Evolutionary conservation across 164 flowering plant species (phyloP).

Genomic region (Cinnamomum chago): DNA sequence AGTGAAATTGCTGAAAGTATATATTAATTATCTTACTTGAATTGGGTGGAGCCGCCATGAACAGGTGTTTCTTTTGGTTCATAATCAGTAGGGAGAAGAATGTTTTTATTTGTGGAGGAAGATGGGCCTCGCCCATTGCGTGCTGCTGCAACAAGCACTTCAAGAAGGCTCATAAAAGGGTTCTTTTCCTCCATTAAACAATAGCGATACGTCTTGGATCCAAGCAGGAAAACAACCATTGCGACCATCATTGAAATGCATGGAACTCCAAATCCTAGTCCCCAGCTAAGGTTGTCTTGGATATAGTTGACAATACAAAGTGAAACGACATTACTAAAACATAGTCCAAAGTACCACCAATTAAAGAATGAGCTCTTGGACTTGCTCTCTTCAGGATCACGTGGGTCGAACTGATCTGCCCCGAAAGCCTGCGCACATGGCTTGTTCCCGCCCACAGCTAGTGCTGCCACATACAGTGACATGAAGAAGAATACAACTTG

Average conservation of each 20-base stretch:
- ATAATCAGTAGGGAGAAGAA: constrained; percentile 8
- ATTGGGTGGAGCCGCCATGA: constrained; percentile 17
- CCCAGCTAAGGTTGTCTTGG: constrained; percentile 57
- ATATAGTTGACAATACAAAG: constrained; percentile 31
- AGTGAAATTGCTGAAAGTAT: too few relatives aligned
- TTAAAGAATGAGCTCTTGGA: constrained; percentile 58
- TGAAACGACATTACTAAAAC: constrained; percentile 23
- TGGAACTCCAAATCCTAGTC: constrained; percentile 59
- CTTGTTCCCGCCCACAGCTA: constrained; percentile 58
- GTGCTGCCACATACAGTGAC: constrained; percentile 50
- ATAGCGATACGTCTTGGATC: constrained; percentile 42
- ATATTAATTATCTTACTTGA: constrained; percentile 25
- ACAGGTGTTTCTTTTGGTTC: constrained; percentile 15
- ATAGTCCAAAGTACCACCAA: constrained; percentile 56
- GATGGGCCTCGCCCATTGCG: constrained; percentile 23
- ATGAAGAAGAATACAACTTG: constrained; percentile 42
- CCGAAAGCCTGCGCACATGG: constrained; percentile 67
- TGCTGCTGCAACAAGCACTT: constrained; percentile 40
- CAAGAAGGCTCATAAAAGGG: constrained; percentile 43
- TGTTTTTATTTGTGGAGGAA: constrained; percentile 1
- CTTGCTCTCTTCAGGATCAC: constrained; percentile 32
- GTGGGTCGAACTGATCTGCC: constrained; percentile 59
- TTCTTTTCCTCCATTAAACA: constrained; percentile 19
- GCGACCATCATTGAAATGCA: constrained; percentile 38
- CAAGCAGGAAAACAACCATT: constrained; percentile 45